These are phyloP conservation scores for Dentiscutata heterogama DNA, from an alignment of 371 early-diverging fungal species.

Conservation along the genomic window DNA sequence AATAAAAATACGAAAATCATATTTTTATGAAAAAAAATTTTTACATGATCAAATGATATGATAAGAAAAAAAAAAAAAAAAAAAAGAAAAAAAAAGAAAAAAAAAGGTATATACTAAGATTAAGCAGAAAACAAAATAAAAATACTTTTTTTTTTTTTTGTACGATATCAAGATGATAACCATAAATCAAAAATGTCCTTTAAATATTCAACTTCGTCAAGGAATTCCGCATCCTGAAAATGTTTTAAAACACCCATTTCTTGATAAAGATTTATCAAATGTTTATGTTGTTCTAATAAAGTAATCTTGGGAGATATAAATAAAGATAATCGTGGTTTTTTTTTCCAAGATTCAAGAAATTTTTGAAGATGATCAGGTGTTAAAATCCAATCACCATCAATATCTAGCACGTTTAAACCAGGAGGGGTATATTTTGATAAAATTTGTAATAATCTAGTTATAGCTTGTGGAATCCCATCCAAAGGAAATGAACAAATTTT, in stretches of 20 bases:
- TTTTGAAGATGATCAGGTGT: not conserved
- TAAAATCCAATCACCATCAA: slow-evolving; percentile 15
- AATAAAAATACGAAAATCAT: too few relatives aligned
- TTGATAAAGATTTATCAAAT: not conserved
- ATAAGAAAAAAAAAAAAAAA: too few relatives aligned
- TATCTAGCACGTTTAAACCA: not conserved
- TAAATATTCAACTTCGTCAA: slow-evolving; percentile 11
- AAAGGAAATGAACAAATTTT: not conserved
- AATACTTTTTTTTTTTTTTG: too few relatives aligned
- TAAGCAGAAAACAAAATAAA: too few relatives aligned
- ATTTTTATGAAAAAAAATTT: too few relatives aligned
- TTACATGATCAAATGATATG: too few relatives aligned
- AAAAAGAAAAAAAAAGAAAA: too few relatives aligned
- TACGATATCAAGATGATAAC: too few relatives aligned
- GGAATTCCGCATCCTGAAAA: not conserved
- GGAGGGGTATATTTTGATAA: not conserved
- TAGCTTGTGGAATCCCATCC: not conserved
- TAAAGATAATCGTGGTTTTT: slow-evolving; percentile 18
- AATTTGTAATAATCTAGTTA: not conserved
- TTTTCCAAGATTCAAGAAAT: not conserved
- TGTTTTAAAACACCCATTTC: not conserved
- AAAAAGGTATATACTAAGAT: too few relatives aligned
- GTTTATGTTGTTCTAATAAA: not conserved
- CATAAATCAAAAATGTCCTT: not conserved
- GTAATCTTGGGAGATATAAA: not conserved